phyloP scores from a whole-genome alignment of 2,329 filamentous ascomycete genomes.

The Mollisiaceae sp. region DNA sequence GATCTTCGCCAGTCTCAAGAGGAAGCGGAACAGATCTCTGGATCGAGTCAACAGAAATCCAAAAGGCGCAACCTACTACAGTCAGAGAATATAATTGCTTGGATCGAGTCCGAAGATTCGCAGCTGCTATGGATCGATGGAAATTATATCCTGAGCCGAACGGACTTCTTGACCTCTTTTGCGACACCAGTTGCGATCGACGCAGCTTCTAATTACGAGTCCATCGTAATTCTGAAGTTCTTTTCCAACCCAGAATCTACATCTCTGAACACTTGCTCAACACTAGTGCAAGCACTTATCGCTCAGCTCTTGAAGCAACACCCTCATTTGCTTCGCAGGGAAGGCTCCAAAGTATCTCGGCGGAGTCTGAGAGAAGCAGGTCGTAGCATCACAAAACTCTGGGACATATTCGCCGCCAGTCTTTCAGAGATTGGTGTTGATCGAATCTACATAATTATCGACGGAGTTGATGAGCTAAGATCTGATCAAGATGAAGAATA shows the following conservation, averaged over 20 bases:
- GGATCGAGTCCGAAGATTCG: neutral
- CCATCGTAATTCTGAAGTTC: neutral
- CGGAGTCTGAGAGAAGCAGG: neutral
- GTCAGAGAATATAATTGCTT: neutral
- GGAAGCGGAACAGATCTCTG: neutral
- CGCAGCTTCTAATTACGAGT: neutral
- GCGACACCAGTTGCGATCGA: neutral
- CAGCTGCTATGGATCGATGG: constrained; percentile 3
- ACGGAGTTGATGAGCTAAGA: neutral
- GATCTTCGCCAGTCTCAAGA: neutral
- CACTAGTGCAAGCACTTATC: neutral
- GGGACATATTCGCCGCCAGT: neutral
- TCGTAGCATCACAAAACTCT: neutral
- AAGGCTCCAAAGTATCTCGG: neutral
- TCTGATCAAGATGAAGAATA: neutral
- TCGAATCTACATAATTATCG: neutral
- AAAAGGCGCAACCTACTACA: neutral
- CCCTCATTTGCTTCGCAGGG: neutral
- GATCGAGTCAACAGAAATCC: neutral
- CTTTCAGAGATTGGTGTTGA: neutral
- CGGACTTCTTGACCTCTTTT: neutral
- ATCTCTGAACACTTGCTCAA: neutral
- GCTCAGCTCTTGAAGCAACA: neutral
- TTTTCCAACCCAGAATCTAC: neutral
- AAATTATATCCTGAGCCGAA: neutral